Evolutionary conservation across 129 eudicot species (phyloP).

Genomic region (Tagetes erecta): DNA sequence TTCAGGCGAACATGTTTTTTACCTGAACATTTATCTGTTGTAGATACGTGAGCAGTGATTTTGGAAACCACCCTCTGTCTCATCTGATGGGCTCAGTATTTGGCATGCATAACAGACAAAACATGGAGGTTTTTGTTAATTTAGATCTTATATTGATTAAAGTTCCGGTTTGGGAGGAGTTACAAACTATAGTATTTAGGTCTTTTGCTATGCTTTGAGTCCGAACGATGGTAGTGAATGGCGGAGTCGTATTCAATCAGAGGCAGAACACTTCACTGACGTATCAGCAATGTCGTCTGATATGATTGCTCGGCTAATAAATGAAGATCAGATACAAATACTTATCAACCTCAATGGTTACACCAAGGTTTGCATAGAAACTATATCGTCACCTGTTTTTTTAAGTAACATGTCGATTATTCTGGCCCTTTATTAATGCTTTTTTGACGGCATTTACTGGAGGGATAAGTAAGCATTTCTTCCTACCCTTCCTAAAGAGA

Average conservation of each 20-base stretch:
- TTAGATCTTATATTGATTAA: conserved; percentile 12
- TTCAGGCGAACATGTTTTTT: not conserved
- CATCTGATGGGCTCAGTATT: conserved; percentile 99
- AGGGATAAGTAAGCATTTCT: not conserved
- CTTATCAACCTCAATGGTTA: conserved; percentile 94
- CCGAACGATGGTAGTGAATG: conserved; percentile 92
- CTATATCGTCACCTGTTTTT: not conserved
- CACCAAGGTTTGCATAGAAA: conserved; percentile 63
- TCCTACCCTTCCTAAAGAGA: not conserved
- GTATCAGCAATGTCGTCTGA: conserved; percentile 93
- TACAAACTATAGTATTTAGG: conserved; percentile 40
- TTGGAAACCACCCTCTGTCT: conserved; percentile 94
- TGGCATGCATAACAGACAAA: conserved; percentile 84
- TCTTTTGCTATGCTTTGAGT: conserved; percentile 93
- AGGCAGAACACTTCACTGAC: conserved; percentile 87
- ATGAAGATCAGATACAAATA: conserved; percentile 83
- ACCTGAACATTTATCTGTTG: not conserved
- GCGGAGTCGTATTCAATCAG: conserved; percentile 85
- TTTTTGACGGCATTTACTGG: not conserved
- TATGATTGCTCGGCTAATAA: conserved; percentile 73
- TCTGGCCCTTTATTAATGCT: not conserved
- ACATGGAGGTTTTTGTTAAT: conserved; percentile 62
- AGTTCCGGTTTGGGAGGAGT: conserved; percentile 9
- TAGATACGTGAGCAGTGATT: conserved; percentile 98
- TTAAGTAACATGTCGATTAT: not conserved